These are phyloP conservation scores for Metschnikowia proteae DNA, from an alignment of 805 yeast genomes.

Conservation along the genomic window DNA sequence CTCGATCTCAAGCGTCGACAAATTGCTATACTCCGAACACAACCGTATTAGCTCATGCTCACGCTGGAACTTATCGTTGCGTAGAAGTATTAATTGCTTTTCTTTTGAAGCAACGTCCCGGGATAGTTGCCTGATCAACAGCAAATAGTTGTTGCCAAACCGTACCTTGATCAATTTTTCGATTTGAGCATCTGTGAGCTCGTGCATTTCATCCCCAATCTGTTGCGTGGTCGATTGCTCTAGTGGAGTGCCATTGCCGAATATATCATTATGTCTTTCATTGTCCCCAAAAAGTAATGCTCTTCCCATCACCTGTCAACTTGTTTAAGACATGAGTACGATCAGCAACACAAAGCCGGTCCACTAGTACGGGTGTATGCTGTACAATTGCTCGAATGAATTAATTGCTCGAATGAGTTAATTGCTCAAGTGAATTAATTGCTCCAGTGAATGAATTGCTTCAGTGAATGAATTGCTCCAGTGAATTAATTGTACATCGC, in stretches of 20 bases:
- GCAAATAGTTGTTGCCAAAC: constrained; percentile 24
- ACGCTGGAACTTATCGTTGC: constrained; percentile 29
- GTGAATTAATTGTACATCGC: not conserved
- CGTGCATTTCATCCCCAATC: constrained; percentile 19
- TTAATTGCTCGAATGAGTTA: too few relatives aligned
- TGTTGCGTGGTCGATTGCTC: not conserved
- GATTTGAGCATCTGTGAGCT: constrained; percentile 21
- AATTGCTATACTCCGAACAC: constrained; percentile 34
- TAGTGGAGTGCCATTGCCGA: not conserved
- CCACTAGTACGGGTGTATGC: not conserved
- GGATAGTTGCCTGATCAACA: constrained; percentile 45
- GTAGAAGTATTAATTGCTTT: constrained; percentile 39
- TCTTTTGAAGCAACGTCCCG: constrained; percentile 47
- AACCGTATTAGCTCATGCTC: constrained; percentile 33
- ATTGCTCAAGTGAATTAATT: too few relatives aligned
- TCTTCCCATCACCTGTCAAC: not conserved
- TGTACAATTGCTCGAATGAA: not conserved
- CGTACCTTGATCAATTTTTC: constrained; percentile 22
- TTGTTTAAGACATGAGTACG: not conserved
- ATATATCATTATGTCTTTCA: not conserved
- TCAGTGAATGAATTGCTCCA: too few relatives aligned
- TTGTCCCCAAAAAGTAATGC: not conserved
- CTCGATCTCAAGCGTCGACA: constrained; percentile 36
- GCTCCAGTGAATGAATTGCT: too few relatives aligned
- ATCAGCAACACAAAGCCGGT: not conserved